A percentile compares a stretch with the other conserved stretches of the same genome.
phyloP scores from a whole-genome alignment of 805 yeast species.

The Wickerhamomyces xylosicus region DNA sequence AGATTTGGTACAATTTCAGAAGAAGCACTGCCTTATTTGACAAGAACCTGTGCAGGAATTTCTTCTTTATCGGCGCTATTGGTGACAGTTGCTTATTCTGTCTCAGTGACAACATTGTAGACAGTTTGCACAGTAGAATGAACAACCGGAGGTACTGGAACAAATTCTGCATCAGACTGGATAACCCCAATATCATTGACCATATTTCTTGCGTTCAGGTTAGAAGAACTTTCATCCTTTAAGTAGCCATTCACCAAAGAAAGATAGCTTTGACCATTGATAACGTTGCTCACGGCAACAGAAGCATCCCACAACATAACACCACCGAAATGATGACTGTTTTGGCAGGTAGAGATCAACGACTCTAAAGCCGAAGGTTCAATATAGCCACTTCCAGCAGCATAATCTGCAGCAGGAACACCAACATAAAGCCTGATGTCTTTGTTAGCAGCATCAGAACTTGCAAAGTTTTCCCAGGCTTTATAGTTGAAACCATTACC shows the following conservation, averaged over 20 bases:
- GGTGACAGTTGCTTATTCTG: too few relatives aligned
- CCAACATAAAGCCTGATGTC: slow-evolving; percentile 47
- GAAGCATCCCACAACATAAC: slow-evolving; percentile 69
- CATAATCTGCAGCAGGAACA: slow-evolving; percentile 38
- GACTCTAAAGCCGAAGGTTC: slow-evolving; percentile 23
- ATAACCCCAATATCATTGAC: too few relatives aligned
- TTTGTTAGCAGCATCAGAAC: slow-evolving; percentile 38
- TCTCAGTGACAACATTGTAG: too few relatives aligned
- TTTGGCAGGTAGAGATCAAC: slow-evolving; percentile 10
- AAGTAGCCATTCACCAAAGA: not conserved
- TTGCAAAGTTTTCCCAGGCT: slow-evolving; percentile 31
- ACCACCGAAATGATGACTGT: slow-evolving; percentile 44
- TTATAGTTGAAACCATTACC: slow-evolving; percentile 33
- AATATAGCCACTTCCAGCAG: slow-evolving; percentile 46
- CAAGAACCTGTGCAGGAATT: too few relatives aligned
- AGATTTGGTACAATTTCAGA: too few relatives aligned
- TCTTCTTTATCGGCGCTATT: too few relatives aligned
- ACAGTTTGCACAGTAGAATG: too few relatives aligned
- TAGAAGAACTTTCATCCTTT: too few relatives aligned
- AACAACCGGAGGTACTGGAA: too few relatives aligned
- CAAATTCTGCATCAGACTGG: too few relatives aligned
- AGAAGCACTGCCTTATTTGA: too few relatives aligned
- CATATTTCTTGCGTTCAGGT: too few relatives aligned
- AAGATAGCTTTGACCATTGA: not conserved
- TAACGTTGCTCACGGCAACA: slow-evolving; percentile 34